Evolutionary conservation across 2,329 filamentous ascomycete genomes (phyloP).

Genomic region (Clathrospora elynae): DNA sequence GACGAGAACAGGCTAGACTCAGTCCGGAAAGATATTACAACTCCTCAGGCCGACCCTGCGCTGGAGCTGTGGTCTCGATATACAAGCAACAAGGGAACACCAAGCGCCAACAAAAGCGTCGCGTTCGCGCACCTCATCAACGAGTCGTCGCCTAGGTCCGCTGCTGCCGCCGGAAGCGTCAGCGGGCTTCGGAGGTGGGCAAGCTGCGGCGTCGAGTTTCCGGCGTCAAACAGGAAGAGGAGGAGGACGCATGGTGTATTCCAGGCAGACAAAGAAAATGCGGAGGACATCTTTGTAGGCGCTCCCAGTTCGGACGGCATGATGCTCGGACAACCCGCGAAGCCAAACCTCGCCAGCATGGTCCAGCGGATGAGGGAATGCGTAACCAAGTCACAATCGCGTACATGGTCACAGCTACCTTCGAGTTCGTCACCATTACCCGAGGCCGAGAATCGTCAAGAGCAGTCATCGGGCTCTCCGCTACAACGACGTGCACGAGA

Average conservation of each 20-base stretch:
- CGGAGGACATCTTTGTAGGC: constrained; percentile 38
- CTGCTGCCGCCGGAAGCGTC: constrained; percentile 52
- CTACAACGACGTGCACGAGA: constrained; percentile 34
- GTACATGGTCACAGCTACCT: constrained; percentile 39
- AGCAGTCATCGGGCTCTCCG: constrained; percentile 35
- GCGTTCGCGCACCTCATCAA: constrained; percentile 53
- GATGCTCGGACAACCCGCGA: constrained; percentile 30
- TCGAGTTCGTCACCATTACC: constrained; percentile 57
- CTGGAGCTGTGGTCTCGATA: constrained; percentile 56
- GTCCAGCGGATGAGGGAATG: constrained; percentile 55
- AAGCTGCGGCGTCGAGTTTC: constrained; percentile 58
- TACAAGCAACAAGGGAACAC: constrained; percentile 47
- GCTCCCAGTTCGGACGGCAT: constrained; percentile 41
- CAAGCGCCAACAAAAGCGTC: constrained; percentile 44
- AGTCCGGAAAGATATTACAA: constrained; percentile 41
- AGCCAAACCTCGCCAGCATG: constrained; percentile 41
- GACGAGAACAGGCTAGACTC: constrained; percentile 42
- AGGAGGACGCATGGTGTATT: constrained; percentile 46
- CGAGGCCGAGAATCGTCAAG: constrained; percentile 32
- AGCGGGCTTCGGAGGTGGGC: constrained; percentile 56
- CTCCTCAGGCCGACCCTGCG: constrained; percentile 55
- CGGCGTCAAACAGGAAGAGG: constrained; percentile 50
- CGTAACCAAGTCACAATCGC: constrained; percentile 39
- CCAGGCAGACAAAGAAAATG: constrained; percentile 31
- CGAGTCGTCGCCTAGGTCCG: constrained; percentile 54